Conservation (phyloP, 2,329 filamentous ascomycete species). For the Myriosclerotinia curreyana region DNA sequence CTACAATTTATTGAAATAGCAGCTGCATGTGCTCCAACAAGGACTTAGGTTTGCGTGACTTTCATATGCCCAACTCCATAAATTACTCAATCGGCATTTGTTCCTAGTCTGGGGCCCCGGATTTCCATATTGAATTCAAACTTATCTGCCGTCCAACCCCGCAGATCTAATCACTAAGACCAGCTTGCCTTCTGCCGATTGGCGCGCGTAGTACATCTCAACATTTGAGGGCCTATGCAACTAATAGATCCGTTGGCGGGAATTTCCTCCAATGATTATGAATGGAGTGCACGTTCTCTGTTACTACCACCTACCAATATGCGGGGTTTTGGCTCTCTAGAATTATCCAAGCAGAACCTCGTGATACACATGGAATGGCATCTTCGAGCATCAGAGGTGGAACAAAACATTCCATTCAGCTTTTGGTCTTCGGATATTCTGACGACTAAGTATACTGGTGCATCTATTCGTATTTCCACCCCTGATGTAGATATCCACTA, state of each 20-base stretch:
- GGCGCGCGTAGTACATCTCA: constrained; percentile 1
- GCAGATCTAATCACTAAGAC: background rate
- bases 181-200: background rate
- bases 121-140: background rate
- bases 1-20: too few species aligned
- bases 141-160: background rate
- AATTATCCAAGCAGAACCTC: background rate
- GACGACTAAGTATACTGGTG: background rate
- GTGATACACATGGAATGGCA: background rate
- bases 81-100: background rate
- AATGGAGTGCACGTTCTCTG: background rate
- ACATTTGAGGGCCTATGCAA: background rate
- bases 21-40: too few species aligned
- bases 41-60: background rate
- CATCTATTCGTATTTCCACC: background rate
- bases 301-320: background rate
- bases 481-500: background rate
- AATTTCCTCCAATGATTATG: constrained; percentile 4
- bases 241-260: background rate
- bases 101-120: background rate
- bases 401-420: background rate
- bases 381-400: constrained; percentile 11
- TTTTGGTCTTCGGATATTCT: background rate
- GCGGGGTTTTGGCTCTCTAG: background rate
- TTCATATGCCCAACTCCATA: background rate